Base-by-base conservation (phyloP, 257 asterid species). In the Knoxia roxburghii region DNA sequence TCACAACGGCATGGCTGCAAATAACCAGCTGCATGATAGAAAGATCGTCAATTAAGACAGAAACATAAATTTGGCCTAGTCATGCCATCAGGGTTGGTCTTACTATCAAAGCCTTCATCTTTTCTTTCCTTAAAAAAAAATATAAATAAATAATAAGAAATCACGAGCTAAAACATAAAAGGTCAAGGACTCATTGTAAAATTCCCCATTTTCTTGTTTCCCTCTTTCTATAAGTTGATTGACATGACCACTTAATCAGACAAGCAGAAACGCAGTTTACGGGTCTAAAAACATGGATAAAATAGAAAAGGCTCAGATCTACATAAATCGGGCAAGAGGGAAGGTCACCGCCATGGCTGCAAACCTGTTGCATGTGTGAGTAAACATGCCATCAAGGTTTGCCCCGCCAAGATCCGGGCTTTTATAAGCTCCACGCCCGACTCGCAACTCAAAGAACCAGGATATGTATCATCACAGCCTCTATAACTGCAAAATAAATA, bases 71-170 rank as follows among this genome's bases (percentile, higher is more conserved):
- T n/a, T n/a, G n/a, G n/a, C n/a, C n/a, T n/a, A n/a, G n/a, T n/a
- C 26, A 32, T 30, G 70, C 75, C 72, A 61, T 61, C 83, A 61
- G 60, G 75, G 69, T 70, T 63, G 87, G n/a, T 80, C 78, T 67
- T 32, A 48, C 87, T 85, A n/a, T n/a, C n/a, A n/a, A n/a, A n/a
- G n/a, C n/a, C n/a, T n/a, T n/a, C n/a, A n/a, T n/a, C n/a, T n/a
- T n/a, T n/a, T n/a, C n/a, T n/a, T n/a, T n/a, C n/a, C n/a, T n/a
- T n/a, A n/a, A n/a, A n/a, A n/a, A n/a, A n/a, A n/a, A n/a, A n/a
- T n/a, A n/a, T n/a, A n/a, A n/a, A n/a, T n/a, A n/a, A n/a, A n/a
- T n/a, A n/a, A n/a, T n/a, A 23, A 62, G 27, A 71, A 61, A 51
- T 61, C 56, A 71, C 20, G 12, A 48, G 62, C 63, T 23, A 39